Base-by-base conservation (phyloP, 1,139 yeast species). In the Saccharomyces hybrid region DNA sequence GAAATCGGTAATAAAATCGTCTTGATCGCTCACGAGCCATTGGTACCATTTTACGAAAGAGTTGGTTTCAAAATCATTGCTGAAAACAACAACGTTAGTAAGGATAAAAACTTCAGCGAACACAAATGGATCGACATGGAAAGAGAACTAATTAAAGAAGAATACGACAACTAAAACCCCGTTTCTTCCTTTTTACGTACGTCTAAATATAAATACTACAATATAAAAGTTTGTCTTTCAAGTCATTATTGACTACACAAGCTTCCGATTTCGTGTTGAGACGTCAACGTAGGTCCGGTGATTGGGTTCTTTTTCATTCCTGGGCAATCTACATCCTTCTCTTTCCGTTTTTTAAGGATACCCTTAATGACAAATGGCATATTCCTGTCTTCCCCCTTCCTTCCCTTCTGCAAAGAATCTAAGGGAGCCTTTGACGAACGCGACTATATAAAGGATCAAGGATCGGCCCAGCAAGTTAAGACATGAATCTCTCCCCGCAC, bases 1-100 rank as follows among this genome's bases (percentile, higher is more conserved):
- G 89, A 85, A 63, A 83, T 89, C 61, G 97, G 95, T 52, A 88
- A 84, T 61, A 79, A 82, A 64, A 83, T 93, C 53, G 80, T 84
- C 4, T 76, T 93, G 49, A 79, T 91, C 59, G 88, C 90, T 34
- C 90, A 87, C 66, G 80, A 82, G 53, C 75, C 78, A 11, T 76
- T 89, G 66, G 73, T 84, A 16, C 85, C 88, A 27, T 90, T 90
- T 70, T 91, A 91, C 71, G 84, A 83, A 64, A 80, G 86, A 62
- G 77, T 88, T 50, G 97, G 96, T 0, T 91, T 91, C 61, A 65
- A 65, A 53, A 62, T 64, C 29, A 56, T 59, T 16, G 69, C 67
- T 50, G 71, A 68, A 49, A 70, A 70, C 56, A 59, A 58, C 51
- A 59, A 62, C 24, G 71, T 69, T 34, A 44, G 56, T 26, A 59